These are phyloP conservation scores for Calonectria pseudoturangicola DNA, from an alignment of 2,329 filamentous ascomycete genomes.

Conservation along the genomic window DNA sequence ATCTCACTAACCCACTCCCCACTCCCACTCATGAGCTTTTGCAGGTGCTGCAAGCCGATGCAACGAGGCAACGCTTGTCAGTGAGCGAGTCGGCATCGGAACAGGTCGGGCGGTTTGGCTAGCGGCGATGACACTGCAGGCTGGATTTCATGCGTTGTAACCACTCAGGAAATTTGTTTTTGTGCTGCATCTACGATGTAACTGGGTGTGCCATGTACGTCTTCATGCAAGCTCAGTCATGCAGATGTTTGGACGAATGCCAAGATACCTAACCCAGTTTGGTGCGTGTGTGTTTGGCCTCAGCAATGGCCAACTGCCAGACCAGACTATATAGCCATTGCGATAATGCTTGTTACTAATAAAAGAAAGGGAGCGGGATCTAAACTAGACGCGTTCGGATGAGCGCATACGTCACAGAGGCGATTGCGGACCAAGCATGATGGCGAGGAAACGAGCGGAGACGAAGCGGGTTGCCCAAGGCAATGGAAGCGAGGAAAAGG, in stretches of 20 bases:
- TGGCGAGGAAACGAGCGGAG: not conserved
- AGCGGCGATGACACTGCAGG: conserved; percentile 13
- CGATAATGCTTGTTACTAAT: conserved; percentile 24
- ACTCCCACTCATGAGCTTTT: not conserved
- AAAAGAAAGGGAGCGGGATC: conserved; percentile 29
- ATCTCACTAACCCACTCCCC: not conserved
- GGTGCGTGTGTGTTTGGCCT: not conserved
- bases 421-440: not conserved
- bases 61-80: not conserved
- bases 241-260: conserved; percentile 15
- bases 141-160: conserved; percentile 17
- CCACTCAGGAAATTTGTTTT: conserved; percentile 7
- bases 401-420: conserved; percentile 20
- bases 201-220: conserved; percentile 10
- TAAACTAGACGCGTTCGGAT: conserved; percentile 24
- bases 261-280: conserved; percentile 21
- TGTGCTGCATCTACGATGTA: conserved; percentile 15
- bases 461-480: not conserved
- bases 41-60: too few relatives aligned
- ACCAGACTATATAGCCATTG: not conserved
- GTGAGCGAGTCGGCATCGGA: not conserved
- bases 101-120: not conserved
- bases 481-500: not conserved
- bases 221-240: not conserved
- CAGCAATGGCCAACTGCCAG: conserved; percentile 10